phyloP scores from a whole-genome alignment of 495 filamentous ascomycete species.

The Jackrogersella multiformis region DNA sequence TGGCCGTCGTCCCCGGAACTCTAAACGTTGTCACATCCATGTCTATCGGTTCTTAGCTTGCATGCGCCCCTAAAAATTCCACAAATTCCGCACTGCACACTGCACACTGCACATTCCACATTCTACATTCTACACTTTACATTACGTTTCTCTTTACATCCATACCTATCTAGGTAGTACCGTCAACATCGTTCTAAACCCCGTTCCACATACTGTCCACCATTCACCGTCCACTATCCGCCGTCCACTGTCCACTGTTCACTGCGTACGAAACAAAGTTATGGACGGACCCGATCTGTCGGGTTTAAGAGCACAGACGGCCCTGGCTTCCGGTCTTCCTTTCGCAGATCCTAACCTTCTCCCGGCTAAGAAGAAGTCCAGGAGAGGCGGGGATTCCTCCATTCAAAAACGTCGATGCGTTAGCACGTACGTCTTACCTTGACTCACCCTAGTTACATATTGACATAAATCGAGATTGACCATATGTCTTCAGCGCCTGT shows the following conservation, averaged over 20 bases:
- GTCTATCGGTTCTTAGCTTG: slow-evolving; percentile 31
- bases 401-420: slow-evolving; percentile 85
- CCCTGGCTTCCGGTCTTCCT: slow-evolving; percentile 23
- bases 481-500: slow-evolving; percentile 65
- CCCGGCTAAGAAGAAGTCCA: slow-evolving; percentile 59
- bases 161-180: background rate
- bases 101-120: too few relatives aligned
- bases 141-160: slow-evolving; percentile 37
- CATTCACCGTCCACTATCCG: too few relatives aligned
- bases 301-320: slow-evolving; percentile 28
- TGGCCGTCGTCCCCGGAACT: slow-evolving; percentile 23
- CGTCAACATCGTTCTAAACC: slow-evolving; percentile 3
- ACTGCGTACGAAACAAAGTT: slow-evolving; percentile 26
- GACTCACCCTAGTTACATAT: background rate
- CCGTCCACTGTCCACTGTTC: too few relatives aligned
- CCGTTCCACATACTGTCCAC: slow-evolving; percentile 20
- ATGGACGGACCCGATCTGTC: slow-evolving; percentile 38
- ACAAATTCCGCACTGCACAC: too few relatives aligned
- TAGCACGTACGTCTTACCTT: slow-evolving; percentile 65
- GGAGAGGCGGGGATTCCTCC: slow-evolving; percentile 58
- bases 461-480: slow-evolving; percentile 19
- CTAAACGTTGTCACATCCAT: slow-evolving; percentile 28
- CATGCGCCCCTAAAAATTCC: slow-evolving; percentile 30
- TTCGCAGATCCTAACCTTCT: slow-evolving; percentile 30
- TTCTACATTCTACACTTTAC: background rate